Evolutionary conservation across 2,329 filamentous ascomycete genomes (phyloP).

Genomic region (Epichloe typhina): DNA sequence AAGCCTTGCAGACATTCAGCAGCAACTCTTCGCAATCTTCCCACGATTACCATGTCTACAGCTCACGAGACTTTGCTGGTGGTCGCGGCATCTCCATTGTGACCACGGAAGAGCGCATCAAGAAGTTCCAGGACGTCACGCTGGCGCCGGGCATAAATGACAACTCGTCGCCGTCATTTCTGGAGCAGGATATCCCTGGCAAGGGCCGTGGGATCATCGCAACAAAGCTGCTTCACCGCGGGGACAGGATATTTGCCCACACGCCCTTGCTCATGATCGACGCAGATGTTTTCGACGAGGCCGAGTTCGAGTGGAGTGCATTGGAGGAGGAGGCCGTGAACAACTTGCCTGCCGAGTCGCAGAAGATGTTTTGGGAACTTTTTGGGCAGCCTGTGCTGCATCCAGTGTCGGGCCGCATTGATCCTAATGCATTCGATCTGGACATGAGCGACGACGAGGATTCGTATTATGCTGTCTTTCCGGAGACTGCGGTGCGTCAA

Average conservation of each 20-base stretch:
- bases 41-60: slow-evolving; percentile 28
- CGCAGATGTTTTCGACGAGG: neutral
- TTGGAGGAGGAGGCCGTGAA: slow-evolving; percentile 4
- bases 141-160: slow-evolving; percentile 15
- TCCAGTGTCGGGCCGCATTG: slow-evolving; percentile 4
- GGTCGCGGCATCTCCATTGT: slow-evolving; percentile 26
- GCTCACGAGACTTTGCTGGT: slow-evolving; percentile 20
- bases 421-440: slow-evolving; percentile 8
- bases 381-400: neutral
- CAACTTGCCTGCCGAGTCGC: slow-evolving; percentile 2
- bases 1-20: neutral
- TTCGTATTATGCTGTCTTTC: slow-evolving; percentile 4
- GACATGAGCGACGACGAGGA: neutral
- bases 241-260: slow-evolving; percentile 9
- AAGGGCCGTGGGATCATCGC: slow-evolving; percentile 14
- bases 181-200: slow-evolving; percentile 12
- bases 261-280: slow-evolving; percentile 8
- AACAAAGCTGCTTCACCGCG: slow-evolving; percentile 11
- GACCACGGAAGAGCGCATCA: slow-evolving; percentile 20
- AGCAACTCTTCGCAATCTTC: neutral
- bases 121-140: slow-evolving; percentile 7
- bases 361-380: slow-evolving; percentile 5
- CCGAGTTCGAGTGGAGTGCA: neutral
- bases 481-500: slow-evolving; percentile 8
- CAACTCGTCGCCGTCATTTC: slow-evolving; percentile 8